Evolutionary conservation across 1,284 basidiomycete genomes (phyloP).

Genomic region (Leccinum brunneo-olivaceum): DNA sequence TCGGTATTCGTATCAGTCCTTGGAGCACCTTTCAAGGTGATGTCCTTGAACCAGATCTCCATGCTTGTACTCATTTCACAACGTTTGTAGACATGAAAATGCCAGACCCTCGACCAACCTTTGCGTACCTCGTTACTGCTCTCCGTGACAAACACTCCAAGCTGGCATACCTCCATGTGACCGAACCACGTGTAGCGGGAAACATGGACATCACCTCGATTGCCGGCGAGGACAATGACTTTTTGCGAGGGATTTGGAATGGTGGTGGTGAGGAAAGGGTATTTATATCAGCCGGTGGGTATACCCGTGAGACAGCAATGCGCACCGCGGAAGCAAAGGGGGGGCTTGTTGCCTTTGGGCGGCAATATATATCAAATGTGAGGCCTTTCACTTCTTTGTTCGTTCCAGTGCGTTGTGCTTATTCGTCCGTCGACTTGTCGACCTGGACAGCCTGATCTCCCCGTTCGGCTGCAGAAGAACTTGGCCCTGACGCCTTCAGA

Average conservation of each 20-base stretch:
- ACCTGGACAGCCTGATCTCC: neutral
- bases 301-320: conserved; percentile 12
- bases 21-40: conserved; percentile 38
- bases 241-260: conserved; percentile 6
- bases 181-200: conserved; percentile 38
- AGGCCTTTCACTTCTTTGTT: neutral
- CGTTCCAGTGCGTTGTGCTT: neutral
- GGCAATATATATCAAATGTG: conserved; percentile 24
- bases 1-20: conserved; percentile 45
- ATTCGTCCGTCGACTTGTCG: neutral
- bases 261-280: conserved; percentile 4
- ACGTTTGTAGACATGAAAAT: conserved; percentile 20
- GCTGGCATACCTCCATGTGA: conserved; percentile 52
- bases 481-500: conserved; percentile 15
- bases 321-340: conserved; percentile 18
- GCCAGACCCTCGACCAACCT: conserved; percentile 25
- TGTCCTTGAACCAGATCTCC: neutral
- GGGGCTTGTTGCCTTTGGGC: conserved; percentile 39
- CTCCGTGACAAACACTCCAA: conserved; percentile 29
- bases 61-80: neutral
- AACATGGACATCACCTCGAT: conserved; percentile 1
- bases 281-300: conserved; percentile 33
- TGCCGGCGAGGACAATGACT: conserved; percentile 10
- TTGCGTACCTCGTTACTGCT: conserved; percentile 30
- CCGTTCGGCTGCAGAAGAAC: conserved; percentile 20